phyloP scores from a whole-genome alignment of 805 yeast species.

The Saccharomyces jurei region DNA sequence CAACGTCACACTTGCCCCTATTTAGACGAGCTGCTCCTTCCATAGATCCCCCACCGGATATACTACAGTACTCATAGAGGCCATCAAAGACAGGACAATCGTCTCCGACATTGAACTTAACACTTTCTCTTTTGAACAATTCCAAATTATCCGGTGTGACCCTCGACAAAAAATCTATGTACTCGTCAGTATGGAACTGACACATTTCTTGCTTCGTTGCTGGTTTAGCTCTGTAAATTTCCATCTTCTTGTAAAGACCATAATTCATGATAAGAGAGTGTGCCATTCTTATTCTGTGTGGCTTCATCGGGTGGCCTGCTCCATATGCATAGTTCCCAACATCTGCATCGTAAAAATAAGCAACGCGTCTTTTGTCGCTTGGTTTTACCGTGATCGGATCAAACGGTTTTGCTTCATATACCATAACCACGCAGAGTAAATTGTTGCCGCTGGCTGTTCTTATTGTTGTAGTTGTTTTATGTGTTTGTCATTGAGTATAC shows the following conservation, averaged over 20 bases:
- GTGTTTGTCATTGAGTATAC: not conserved
- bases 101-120: constrained; percentile 84
- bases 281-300: constrained; percentile 97
- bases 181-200: constrained; percentile 96
- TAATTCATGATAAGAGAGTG: constrained; percentile 95
- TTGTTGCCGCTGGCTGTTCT: not conserved
- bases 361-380: constrained; percentile 48
- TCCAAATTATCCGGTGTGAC: constrained; percentile 91
- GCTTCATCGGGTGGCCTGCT: constrained; percentile 98
- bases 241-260: constrained; percentile 94
- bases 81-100: constrained; percentile 96
- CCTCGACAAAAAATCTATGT: constrained; percentile 82
- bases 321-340: constrained; percentile 98
- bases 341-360: constrained; percentile 80
- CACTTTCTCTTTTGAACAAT: constrained; percentile 77
- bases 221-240: constrained; percentile 91
- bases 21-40: constrained; percentile 85
- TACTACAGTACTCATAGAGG: constrained; percentile 78
- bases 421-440: constrained; percentile 23
- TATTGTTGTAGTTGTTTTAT: not conserved
- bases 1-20: constrained; percentile 83
- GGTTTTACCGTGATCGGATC: constrained; percentile 53
- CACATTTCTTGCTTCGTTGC: constrained; percentile 98
- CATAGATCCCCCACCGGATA: constrained; percentile 88
- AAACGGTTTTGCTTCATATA: constrained; percentile 50